Base-by-base conservation (phyloP, 1,139 yeast genomes). In the Yamadazyma triangularis region DNA sequence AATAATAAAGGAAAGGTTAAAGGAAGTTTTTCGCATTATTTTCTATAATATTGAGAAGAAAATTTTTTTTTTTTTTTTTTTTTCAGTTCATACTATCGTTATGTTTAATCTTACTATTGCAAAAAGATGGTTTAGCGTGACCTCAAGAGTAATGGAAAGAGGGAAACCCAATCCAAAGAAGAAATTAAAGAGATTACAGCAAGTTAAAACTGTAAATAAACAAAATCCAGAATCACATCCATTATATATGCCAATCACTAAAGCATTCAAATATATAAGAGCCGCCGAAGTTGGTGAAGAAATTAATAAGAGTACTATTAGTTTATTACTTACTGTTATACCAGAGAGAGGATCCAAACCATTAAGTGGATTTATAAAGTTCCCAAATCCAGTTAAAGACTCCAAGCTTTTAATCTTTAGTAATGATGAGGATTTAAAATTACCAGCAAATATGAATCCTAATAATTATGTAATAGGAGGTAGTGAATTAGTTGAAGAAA, bases 211-310 rank as follows among this genome's bases (percentile, higher is more conserved):
- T 19, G 51, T 56, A 40, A 70, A 72, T 32, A 70, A 68, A 36
- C 63, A 57, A 35, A 69, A 76, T 2, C 75, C 84, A 2, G 53
- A 55, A 28, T 46, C 53, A 13, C 73, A 71, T 36, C 86, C 88
- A 2, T 62, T 83, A 31, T 82, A 78, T 51, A 78, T 85, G 82
- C 79, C 77, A 27, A 69, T 86, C 9, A 75, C 85, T 9, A 58
- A 64, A 13, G 97, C 96, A 1, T 58, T 88, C 54, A 72, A 82
- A 48, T 88, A 80, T 50, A 54, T 91, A 35, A 70, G 96, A 41
- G 95, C 97, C 0, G 77, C 89, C 4, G 96, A 88, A 56, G 94
- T 87, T 4, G 97, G 97, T 4, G 77, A 84, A 47, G 77, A 91
- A 2, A 63, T 73, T 4, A 60, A 67, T 15, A 78, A 79, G 43